Base-by-base conservation (phyloP, 495 filamentous ascomycete genomes). In the Penicillium parvum region DNA sequence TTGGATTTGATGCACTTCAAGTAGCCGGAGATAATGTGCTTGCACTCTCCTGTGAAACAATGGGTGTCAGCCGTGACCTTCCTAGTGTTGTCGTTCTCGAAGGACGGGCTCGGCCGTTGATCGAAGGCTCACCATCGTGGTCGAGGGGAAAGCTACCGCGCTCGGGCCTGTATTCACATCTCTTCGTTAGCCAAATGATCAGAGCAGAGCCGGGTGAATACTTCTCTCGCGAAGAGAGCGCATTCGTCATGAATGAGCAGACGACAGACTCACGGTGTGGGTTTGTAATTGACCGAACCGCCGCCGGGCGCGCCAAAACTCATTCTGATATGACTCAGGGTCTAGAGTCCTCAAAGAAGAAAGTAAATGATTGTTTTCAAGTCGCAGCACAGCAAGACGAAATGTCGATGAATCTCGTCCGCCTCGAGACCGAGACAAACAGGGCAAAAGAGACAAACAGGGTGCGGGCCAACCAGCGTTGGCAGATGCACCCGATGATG, bases 121-220 rank as follows among this genome's bases (percentile, higher is more conserved):
- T 20, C 37, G 25, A 17, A 12, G 17, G 21, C 48, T 27, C 71
- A 90, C 89, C 90, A 56, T 95, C 89, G 51, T 96, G 91, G 60
- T 98, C 92, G 32, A 98, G 82, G 16, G 92, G 92, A 57, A 98
- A 98, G 62, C 88, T 94, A 32, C 92, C 92, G 40, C 92, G 85
- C 63, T 98, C 88, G 0, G 92, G 92, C 35, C 89, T 94, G 50
- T 46, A 3, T 21, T 3, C 1, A 19, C 27, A 16, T 3, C 11
- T 34, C 34, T 18, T 22, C 9, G 25, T 45, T 27, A 44, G 38
- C 23, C 20, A 42, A 19, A 3, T 25, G 3, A 5, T 6, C 1
- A 16, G 8, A 12, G 9, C 9, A 21, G 7, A 23, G 19, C 7
- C 15, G 19, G n/a, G n/a, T n/a, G n/a, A n/a, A n/a, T n/a, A n/a